A percentile compares a stretch with the other conserved stretches of the same genome.
These are phyloP conservation scores for Hypoxylon crocopeplum DNA, from an alignment of 495 filamentous ascomycete species.

Conservation along the genomic window DNA sequence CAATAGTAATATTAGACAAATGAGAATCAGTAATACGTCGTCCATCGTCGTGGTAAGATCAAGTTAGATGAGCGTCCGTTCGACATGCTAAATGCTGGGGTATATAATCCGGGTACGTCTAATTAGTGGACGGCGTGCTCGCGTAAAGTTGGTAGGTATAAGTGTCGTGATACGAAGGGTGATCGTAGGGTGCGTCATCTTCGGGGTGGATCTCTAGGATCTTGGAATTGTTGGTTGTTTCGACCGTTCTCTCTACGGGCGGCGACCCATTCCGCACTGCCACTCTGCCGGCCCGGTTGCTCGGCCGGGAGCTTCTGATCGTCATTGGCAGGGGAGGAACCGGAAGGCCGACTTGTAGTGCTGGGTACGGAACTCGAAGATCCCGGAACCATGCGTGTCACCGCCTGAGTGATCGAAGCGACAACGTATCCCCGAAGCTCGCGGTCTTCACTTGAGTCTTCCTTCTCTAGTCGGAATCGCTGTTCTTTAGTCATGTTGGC, in stretches of 20 bases:
- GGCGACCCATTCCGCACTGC: constrained; percentile 68
- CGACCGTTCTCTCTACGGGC: constrained; percentile 62
- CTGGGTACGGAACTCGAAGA: constrained; percentile 31
- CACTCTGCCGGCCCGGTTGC: constrained; percentile 64
- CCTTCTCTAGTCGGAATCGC: constrained; percentile 80
- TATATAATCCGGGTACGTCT: constrained; percentile 32
- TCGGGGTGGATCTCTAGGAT: constrained; percentile 41
- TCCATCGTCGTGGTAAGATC: constrained; percentile 8
- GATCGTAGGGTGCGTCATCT: constrained; percentile 1
- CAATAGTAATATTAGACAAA: constrained; percentile 33
- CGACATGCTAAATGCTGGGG: constrained; percentile 31
- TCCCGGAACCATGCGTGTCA: constrained; percentile 54
- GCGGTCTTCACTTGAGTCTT: constrained; percentile 84
- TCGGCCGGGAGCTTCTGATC: constrained; percentile 61
- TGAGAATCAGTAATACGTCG: constrained; percentile 31
- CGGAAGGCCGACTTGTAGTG: constrained; percentile 17
- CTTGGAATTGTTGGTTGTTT: constrained; percentile 46
- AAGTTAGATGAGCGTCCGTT: constrained; percentile 3
- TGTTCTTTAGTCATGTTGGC: constrained; percentile 80
- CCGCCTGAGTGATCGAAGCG: constrained; percentile 68
- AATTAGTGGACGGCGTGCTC: constrained; percentile 25
- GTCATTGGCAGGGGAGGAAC: constrained; percentile 39
- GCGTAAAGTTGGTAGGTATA: constrained; percentile 1
- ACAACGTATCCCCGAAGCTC: constrained; percentile 82
- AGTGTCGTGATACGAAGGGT: neutral